Conservation (phyloP, 495 filamentous ascomycete genomes). For the Lasiosphaeria ovina region DNA sequence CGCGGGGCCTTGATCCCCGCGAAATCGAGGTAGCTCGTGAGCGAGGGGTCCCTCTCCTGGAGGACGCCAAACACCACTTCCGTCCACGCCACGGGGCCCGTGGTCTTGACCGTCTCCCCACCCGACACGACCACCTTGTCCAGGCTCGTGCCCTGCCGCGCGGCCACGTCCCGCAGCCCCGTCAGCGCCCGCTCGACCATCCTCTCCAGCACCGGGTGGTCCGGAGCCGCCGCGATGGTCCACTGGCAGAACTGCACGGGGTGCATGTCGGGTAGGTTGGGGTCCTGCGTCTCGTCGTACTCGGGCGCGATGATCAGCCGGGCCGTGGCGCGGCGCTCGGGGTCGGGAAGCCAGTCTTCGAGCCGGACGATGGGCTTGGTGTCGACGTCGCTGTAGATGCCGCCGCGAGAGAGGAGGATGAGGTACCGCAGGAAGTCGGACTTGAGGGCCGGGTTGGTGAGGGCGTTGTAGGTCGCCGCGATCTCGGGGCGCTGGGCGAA, state of each 20-base stretch:
- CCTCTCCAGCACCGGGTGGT: constrained; percentile 3
- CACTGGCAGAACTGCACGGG: constrained; percentile 15
- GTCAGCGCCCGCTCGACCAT: constrained; percentile 6
- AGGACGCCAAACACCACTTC: constrained; percentile 7
- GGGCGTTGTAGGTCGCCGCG: constrained; percentile 4
- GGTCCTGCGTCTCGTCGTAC: constrained; percentile 9
- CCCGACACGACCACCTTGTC: not conserved
- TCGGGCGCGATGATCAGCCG: constrained; percentile 8
- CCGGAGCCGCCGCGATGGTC: constrained; percentile 13
- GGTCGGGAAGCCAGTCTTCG: constrained; percentile 6
- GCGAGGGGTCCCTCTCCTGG: not conserved
- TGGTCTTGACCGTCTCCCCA: constrained; percentile 4
- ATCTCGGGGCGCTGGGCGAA: constrained; percentile 5
- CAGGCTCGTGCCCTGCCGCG: not conserved
- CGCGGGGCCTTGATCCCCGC: not conserved
- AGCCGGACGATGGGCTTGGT: not conserved
- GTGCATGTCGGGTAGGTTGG: not conserved
- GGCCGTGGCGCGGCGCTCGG: not conserved
- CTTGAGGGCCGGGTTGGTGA: constrained; percentile 5
- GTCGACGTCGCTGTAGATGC: constrained; percentile 13
- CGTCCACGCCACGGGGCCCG: constrained; percentile 12
- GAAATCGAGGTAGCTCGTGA: constrained; percentile 1
- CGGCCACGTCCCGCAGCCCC: constrained; percentile 7
- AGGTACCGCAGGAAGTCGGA: constrained; percentile 13
- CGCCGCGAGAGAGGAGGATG: constrained; percentile 3